Conservation (phyloP, 2,329 filamentous ascomycete genomes). For the Conoideocrella luteorostrata region DNA sequence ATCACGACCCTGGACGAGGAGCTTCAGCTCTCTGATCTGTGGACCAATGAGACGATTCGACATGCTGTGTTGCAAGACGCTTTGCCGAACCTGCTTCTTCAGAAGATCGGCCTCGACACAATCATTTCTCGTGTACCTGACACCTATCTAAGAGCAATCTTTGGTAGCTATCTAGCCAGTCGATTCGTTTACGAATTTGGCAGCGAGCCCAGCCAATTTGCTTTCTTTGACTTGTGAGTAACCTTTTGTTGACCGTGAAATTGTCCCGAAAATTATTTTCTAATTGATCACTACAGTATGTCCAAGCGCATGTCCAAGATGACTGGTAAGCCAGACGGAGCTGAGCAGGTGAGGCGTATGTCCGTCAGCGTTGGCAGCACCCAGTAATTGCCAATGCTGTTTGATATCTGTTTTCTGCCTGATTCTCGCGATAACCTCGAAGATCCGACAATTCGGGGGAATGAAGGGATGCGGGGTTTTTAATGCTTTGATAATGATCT, state of each 20-base stretch:
- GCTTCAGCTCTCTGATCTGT: slow-evolving; percentile 85
- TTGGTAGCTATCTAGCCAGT: slow-evolving; percentile 89
- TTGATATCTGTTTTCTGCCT: background rate
- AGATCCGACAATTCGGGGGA: no score
- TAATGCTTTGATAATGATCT: no score
- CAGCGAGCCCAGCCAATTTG: slow-evolving; percentile 88
- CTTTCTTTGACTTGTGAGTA: slow-evolving; percentile 95
- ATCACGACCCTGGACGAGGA: slow-evolving; percentile 98
- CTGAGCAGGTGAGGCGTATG: slow-evolving; percentile 21
- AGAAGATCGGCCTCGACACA: slow-evolving; percentile 86
- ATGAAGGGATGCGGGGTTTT: no score
- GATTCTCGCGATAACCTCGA: no score
- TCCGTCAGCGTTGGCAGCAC: slow-evolving; percentile 15
- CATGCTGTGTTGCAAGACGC: slow-evolving; percentile 76
- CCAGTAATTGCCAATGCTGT: background rate
- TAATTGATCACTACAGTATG: slow-evolving; percentile 46
- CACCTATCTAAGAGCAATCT: slow-evolving; percentile 87
- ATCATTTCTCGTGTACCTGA: slow-evolving; percentile 85
- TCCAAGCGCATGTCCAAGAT: slow-evolving; percentile 55
- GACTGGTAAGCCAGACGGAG: slow-evolving; percentile 15
- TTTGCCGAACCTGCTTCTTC: slow-evolving; percentile 72
- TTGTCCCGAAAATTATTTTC: no score
- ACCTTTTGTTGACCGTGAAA: background rate
- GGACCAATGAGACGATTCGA: slow-evolving; percentile 75
- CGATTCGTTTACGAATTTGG: slow-evolving; percentile 96